These are phyloP conservation scores for Globisporangium cystogenes DNA, from an alignment of 352 stramenopile species.

Conservation along the genomic window DNA sequence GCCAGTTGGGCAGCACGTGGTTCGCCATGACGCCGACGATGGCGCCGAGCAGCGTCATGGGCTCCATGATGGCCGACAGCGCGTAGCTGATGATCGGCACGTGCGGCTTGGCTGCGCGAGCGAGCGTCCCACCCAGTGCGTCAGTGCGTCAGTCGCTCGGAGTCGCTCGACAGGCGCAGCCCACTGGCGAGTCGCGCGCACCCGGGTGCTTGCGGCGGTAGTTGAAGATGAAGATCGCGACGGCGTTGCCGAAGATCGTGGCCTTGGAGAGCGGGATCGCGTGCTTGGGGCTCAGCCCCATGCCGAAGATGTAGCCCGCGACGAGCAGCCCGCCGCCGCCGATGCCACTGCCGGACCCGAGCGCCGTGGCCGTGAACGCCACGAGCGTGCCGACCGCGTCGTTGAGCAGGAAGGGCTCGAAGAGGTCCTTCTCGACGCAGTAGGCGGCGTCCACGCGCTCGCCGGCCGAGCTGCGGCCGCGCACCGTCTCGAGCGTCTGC, in stretches of 20 bases:
- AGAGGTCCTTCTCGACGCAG: slow-evolving; percentile 82
- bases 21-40: slow-evolving; percentile 85
- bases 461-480: slow-evolving; percentile 24
- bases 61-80: slow-evolving; percentile 99
- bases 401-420: slow-evolving; percentile 62
- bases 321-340: slow-evolving; percentile 95
- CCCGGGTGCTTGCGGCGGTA: slow-evolving; percentile 89
- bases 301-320: slow-evolving; percentile 95
- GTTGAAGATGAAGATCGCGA: slow-evolving; percentile 95
- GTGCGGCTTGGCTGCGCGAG: slow-evolving; percentile 57
- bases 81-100: slow-evolving; percentile 97
- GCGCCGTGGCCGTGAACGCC: slow-evolving; percentile 77
- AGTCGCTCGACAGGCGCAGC: too few species aligned
- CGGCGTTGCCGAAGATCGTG: slow-evolving; percentile 95
- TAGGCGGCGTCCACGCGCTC: slow-evolving; percentile 37
- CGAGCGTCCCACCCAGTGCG: not conserved
- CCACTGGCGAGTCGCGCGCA: slow-evolving; percentile 25
- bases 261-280: slow-evolving; percentile 97
- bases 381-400: slow-evolving; percentile 66
- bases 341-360: slow-evolving; percentile 90
- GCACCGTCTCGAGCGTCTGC: slow-evolving; percentile 24
- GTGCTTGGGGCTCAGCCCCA: slow-evolving; percentile 91
- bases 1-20: slow-evolving; percentile 76
- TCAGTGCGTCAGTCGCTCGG: not conserved
- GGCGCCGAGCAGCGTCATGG: slow-evolving; percentile 76